A percentile compares a stretch with the other conserved stretches of the same genome.
Conservation (phyloP, 2,329 filamentous ascomycete genomes). For the Diaporthe vexans region DNA sequence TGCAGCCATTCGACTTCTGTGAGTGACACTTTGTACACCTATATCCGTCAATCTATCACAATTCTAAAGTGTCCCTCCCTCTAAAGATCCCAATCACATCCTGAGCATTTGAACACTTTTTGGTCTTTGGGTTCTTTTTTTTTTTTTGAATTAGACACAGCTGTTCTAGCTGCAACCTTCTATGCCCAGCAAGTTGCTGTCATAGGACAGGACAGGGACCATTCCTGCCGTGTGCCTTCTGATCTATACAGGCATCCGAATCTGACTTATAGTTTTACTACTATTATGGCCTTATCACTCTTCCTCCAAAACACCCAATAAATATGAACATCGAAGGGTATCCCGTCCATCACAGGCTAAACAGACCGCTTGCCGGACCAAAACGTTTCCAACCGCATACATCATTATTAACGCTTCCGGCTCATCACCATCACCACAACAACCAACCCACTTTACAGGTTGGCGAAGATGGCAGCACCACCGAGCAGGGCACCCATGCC, state of each 20-base stretch:
- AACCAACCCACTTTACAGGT: slow-evolving; percentile 51
- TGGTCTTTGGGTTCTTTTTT: neutral
- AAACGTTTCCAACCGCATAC: slow-evolving; percentile 16
- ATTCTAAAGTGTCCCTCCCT: no score
- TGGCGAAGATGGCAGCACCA: slow-evolving; percentile 60
- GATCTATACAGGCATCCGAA: slow-evolving; percentile 5
- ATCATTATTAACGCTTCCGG: neutral
- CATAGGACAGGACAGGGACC: neutral
- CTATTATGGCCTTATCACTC: neutral
- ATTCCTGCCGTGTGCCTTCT: slow-evolving; percentile 5
- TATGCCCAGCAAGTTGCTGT: neutral
- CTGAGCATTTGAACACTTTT: neutral
- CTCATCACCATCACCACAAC: no score
- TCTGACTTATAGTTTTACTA: slow-evolving; percentile 8
- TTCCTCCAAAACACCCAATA: slow-evolving; percentile 11
- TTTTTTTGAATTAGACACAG: slow-evolving; percentile 9
- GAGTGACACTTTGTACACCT: neutral
- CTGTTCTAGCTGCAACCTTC: neutral
- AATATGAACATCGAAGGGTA: slow-evolving; percentile 33
- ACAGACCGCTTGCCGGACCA: neutral
- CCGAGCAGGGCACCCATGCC: slow-evolving; percentile 63
- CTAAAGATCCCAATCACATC: no score
- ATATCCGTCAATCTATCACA: neutral
- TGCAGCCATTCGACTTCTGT: neutral
- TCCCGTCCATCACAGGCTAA: slow-evolving; percentile 1